Percentiles rank a stretch among this genome's conserved stretches.
These are phyloP conservation scores for Eragrostis curvula DNA, from an alignment of 176 grass and related monocot genomes.

Conservation along the genomic window DNA sequence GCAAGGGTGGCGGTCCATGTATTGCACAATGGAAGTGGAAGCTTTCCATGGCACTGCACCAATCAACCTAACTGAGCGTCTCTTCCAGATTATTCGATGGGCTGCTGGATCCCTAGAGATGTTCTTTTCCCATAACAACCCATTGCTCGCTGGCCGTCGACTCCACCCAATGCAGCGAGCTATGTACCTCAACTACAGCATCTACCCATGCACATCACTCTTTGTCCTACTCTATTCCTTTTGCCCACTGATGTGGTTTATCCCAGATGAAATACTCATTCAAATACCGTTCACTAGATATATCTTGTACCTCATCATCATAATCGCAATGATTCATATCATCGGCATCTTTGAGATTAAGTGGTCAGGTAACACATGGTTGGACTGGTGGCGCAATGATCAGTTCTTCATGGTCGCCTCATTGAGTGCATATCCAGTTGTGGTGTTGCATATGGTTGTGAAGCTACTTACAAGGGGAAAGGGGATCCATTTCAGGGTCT, in stretches of 20 bases:
- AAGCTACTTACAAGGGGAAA: conserved; percentile 11
- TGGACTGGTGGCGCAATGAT: conserved; percentile 46
- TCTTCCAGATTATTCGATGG: conserved; percentile 41
- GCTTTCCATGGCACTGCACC: conserved; percentile 39
- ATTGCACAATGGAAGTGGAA: conserved; percentile 3
- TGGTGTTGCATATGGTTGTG: conserved; percentile 38
- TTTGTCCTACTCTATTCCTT: conserved; percentile 39
- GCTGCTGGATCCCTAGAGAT: conserved; percentile 36
- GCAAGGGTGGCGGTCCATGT: conserved; percentile 48
- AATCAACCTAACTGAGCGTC: conserved; percentile 48
- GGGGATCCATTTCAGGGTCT: conserved; percentile 24
- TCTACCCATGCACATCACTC: conserved; percentile 41
- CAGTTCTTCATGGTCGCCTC: conserved; percentile 54
- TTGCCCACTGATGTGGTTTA: conserved; percentile 40
- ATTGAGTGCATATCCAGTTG: conserved; percentile 24
- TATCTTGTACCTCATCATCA: background rate
- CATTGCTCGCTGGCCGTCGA: background rate
- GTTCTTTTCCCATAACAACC: conserved; percentile 51
- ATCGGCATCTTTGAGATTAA: conserved; percentile 29
- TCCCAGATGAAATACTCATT: conserved; percentile 26
- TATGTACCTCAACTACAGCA: conserved; percentile 40
- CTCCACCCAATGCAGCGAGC: conserved; percentile 9
- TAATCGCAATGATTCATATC: conserved; percentile 22
- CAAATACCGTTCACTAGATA: conserved; percentile 35
- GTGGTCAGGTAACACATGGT: conserved; percentile 37